phyloP scores from a whole-genome alignment of 805 yeast genomes.

The Yamadazyma paraphyllophila region DNA sequence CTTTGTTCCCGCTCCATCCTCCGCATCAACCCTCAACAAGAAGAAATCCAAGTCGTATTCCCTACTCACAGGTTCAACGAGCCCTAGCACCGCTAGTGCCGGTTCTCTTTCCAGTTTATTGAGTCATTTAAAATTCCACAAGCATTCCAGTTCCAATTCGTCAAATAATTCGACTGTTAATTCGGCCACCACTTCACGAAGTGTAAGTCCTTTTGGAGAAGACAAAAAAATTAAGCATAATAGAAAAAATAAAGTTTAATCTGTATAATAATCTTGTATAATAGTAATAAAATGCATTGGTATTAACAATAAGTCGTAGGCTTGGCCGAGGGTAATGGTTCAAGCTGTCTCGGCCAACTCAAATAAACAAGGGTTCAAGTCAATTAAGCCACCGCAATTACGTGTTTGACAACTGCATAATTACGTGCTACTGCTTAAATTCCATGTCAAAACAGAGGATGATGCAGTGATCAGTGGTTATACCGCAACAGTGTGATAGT shows the following conservation, averaged over 20 bases:
- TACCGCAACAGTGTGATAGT: too few relatives aligned
- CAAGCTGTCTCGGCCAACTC: too few relatives aligned
- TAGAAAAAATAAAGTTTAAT: slow-evolving; percentile 9
- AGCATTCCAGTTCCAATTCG: slow-evolving; percentile 1
- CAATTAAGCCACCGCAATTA: too few relatives aligned
- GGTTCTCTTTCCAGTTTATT: slow-evolving; percentile 15
- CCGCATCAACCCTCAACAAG: slow-evolving; percentile 3
- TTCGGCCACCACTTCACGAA: slow-evolving; percentile 7
- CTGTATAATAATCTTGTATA: slow-evolving; percentile 3
- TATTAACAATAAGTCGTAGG: background rate
- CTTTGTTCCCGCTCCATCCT: background rate
- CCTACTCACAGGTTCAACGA: slow-evolving; percentile 7
- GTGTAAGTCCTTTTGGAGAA: slow-evolving; percentile 8
- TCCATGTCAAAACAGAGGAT: too few relatives aligned
- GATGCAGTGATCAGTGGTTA: too few relatives aligned
- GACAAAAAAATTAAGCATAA: slow-evolving; percentile 12
- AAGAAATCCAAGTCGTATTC: slow-evolving; percentile 10
- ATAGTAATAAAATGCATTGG: background rate
- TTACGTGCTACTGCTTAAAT: too few relatives aligned
- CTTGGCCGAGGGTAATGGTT: background rate
- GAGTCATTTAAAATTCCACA: slow-evolving; percentile 15
- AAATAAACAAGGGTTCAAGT: too few relatives aligned
- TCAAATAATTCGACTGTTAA: background rate
- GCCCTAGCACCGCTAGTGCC: slow-evolving; percentile 4
- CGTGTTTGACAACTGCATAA: too few relatives aligned